Percentiles rank a stretch among this genome's conserved stretches.
These are phyloP conservation scores for Eruca vesicaria DNA, from an alignment of 441 rosid genomes.

Conservation along the genomic window DNA sequence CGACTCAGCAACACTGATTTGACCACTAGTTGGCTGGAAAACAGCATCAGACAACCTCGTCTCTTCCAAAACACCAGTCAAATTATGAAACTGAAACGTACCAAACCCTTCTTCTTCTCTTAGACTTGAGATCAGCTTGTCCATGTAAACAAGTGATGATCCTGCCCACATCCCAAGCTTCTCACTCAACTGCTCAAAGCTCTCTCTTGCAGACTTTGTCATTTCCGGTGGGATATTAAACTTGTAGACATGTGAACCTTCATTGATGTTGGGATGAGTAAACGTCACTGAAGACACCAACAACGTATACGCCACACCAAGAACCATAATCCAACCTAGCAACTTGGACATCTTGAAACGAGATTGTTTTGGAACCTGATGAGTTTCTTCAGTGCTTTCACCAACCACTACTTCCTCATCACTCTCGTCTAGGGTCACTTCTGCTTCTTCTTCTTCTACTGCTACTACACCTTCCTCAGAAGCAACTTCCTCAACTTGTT, in stretches of 20 bases:
- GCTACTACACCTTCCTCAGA: neutral
- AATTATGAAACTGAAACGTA: conserved; percentile 50
- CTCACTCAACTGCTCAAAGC: conserved; percentile 39
- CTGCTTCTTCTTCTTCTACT: conserved; percentile 14
- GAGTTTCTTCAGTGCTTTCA: conserved; percentile 37
- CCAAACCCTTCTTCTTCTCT: conserved; percentile 36
- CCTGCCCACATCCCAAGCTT: conserved; percentile 47
- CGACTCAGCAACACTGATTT: conserved; percentile 22
- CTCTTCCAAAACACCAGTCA: conserved; percentile 49
- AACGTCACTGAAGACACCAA: conserved; percentile 35
- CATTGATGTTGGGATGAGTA: conserved; percentile 34
- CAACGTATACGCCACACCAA: conserved; percentile 42
- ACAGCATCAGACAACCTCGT: conserved; percentile 30
- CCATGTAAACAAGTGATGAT: conserved; percentile 38
- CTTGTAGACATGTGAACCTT: conserved; percentile 36
- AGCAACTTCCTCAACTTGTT: conserved; percentile 29
- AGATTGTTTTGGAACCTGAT: conserved; percentile 33
- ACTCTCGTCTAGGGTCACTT: neutral
- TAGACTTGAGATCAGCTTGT: conserved; percentile 40
- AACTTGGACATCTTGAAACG: conserved; percentile 47
- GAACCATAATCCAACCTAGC: conserved; percentile 40
- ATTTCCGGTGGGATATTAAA: conserved; percentile 46
- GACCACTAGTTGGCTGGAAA: conserved; percentile 26
- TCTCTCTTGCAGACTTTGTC: conserved; percentile 35
- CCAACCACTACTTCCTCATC: conserved; percentile 32